These are phyloP conservation scores for Tetracladium setigerum DNA, from an alignment of 495 filamentous ascomycete genomes.

Conservation along the genomic window DNA sequence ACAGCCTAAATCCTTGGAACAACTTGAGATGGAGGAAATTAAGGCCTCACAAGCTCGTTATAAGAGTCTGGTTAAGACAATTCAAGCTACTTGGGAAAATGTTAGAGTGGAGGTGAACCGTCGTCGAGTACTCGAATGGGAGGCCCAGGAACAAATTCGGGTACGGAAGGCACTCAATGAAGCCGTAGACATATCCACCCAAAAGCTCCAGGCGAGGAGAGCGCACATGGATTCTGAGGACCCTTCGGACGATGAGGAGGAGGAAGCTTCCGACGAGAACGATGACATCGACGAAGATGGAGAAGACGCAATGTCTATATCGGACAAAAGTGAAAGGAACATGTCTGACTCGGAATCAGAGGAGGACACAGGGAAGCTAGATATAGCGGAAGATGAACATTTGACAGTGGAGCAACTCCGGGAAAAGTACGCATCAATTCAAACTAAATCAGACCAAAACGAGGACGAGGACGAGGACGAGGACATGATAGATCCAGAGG, in stretches of 20 bases:
- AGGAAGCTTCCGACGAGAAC: conserved; percentile 29
- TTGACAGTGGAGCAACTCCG: conserved; percentile 74
- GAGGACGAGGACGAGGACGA: conserved; percentile 19
- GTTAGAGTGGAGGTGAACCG: conserved; percentile 68
- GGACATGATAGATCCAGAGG: conserved; percentile 12
- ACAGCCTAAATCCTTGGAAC: conserved; percentile 63
- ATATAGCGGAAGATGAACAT: conserved; percentile 58
- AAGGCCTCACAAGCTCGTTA: conserved; percentile 46
- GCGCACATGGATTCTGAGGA: conserved; percentile 34
- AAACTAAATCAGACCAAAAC: conserved; percentile 21
- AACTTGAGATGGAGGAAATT: conserved; percentile 51
- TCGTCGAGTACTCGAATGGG: conserved; percentile 65
- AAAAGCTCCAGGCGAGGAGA: conserved; percentile 45
- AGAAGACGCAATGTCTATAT: conserved; percentile 37
- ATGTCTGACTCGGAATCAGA: conserved; percentile 66
- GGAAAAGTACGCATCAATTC: conserved; percentile 70
- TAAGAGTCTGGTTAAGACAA: conserved; percentile 59
- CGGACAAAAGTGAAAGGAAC: conserved; percentile 56
- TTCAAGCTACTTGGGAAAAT: conserved; percentile 73
- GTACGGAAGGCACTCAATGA: conserved; percentile 78
- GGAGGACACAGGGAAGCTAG: conserved; percentile 35
- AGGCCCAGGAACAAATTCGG: conserved; percentile 73
- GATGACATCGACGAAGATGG: conserved; percentile 41
- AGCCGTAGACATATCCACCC: conserved; percentile 65
- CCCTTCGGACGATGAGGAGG: conserved; percentile 49